Evolutionary conservation across 23 red algal species (phyloP), one percentile per base, ranked within the genome.

Genomic region (Agarophyton chilense): DNA sequence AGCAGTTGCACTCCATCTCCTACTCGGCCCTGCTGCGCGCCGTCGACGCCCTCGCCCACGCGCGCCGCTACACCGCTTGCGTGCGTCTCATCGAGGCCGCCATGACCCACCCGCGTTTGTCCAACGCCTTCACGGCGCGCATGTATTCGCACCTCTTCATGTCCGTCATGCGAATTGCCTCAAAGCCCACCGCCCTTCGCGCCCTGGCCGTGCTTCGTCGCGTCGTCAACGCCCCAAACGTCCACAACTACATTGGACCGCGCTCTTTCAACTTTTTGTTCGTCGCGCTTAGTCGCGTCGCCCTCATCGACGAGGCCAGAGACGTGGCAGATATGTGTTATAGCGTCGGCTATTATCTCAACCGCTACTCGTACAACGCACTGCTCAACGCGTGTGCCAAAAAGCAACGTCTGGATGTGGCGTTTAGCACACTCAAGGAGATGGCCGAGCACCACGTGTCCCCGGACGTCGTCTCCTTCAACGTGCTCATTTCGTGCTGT

Each of bases 381-480:
- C 72, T 92, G 81, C 58, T 92, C 25, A 84, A 84, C 57, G 89
- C 89, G 8, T 92, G 89, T 21, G 78, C 89, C 36, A 83, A 78
- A 47, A 43, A 41, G 47, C 60, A 78, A 9, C 78, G 89, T 10
- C 14, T 92, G 41, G 79, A 60, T 21, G 89, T 67, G 22, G 89
- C 89, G 16, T 84, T 92, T 66, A 60, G 68, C 31, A 64, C 79
- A 25, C 64, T 92, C 10, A 36, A 43, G 2, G 62, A 83, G 28
- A 92, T 92, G 91, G 82, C 91, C 6, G 91, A 94, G 21, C 72
- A 50, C 33, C 71, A 72, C 21, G 89, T 91, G n/a, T 64, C 77
- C 10, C 91, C 96, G 10, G 96, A 98, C 52, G 88, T 94, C 21
- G 87, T 98, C 41, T 92, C 96, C 12, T 98, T 90, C 73, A 92